Conservation (phyloP, 129 eudicot species). For the Oenanthe sinensis region DNA sequence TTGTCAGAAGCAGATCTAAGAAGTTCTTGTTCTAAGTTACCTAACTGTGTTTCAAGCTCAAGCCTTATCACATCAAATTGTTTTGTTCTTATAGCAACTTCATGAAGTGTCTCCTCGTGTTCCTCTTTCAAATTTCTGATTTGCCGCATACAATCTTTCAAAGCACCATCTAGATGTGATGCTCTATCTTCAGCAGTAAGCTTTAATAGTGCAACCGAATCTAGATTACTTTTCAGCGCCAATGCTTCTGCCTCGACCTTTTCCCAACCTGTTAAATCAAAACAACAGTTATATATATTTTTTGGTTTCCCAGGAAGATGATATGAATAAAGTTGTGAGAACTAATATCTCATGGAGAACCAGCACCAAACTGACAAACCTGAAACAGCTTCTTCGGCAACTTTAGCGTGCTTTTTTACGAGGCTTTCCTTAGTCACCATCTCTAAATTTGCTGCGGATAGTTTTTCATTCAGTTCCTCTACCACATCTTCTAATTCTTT, state of each 20-base stretch:
- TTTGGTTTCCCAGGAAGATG: not conserved
- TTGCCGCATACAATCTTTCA: slow-evolving; percentile 61
- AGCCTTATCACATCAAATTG: slow-evolving; percentile 45
- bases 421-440: slow-evolving; percentile 70
- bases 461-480: slow-evolving; percentile 66
- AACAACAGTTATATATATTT: not conserved
- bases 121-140: slow-evolving; percentile 53
- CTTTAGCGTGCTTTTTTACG: slow-evolving; percentile 92
- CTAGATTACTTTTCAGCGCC: slow-evolving; percentile 69
- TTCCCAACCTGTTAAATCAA: slow-evolving; percentile 73
- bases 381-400: slow-evolving; percentile 98
- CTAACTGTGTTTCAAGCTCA: slow-evolving; percentile 37
- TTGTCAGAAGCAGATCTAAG: slow-evolving; percentile 44
- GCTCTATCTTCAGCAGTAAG: slow-evolving; percentile 59
- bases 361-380: slow-evolving; percentile 38
- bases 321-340: not conserved
- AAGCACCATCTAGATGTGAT: slow-evolving; percentile 56
- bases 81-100: slow-evolving; percentile 36
- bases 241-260: slow-evolving; percentile 95
- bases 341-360: not conserved
- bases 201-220: slow-evolving; percentile 60
- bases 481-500: slow-evolving; percentile 38
- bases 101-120: slow-evolving; percentile 43
- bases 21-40: slow-evolving; percentile 45
- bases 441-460: slow-evolving; percentile 69